Evolutionary conservation across 1,284 basidiomycete genomes (phyloP).

Genomic region (Anthracocystis setariae): DNA sequence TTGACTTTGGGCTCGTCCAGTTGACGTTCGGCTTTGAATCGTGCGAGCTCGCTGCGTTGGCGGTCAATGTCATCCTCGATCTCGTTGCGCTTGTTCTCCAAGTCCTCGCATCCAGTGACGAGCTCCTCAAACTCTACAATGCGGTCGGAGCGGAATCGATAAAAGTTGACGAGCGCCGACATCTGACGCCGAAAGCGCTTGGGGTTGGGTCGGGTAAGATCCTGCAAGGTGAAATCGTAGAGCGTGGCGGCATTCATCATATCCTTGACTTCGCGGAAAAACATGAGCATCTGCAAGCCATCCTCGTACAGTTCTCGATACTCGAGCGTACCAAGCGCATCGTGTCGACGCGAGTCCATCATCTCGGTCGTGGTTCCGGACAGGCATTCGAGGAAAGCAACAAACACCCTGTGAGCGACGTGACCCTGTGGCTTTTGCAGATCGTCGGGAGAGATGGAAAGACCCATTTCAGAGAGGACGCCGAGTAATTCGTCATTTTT

Average conservation of each 20-base stretch:
- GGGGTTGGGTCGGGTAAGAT: slow-evolving; percentile 61
- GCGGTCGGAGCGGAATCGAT: slow-evolving; percentile 61
- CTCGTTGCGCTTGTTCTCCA: slow-evolving; percentile 72
- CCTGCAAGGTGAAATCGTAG: slow-evolving; percentile 62
- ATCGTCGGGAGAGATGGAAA: slow-evolving; percentile 54
- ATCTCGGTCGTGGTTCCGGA: slow-evolving; percentile 56
- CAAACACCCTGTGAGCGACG: slow-evolving; percentile 54
- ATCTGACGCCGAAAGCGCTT: slow-evolving; percentile 65
- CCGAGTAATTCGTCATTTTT: slow-evolving; percentile 58
- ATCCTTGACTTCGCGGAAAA: slow-evolving; percentile 62
- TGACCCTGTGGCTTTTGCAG: slow-evolving; percentile 53
- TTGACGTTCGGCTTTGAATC: slow-evolving; percentile 68
- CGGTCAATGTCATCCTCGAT: slow-evolving; percentile 72
- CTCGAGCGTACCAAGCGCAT: slow-evolving; percentile 41
- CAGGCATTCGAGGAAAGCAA: slow-evolving; percentile 60
- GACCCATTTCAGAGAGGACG: slow-evolving; percentile 57
- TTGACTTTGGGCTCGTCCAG: slow-evolving; percentile 75
- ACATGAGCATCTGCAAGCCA: slow-evolving; percentile 58
- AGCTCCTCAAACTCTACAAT: slow-evolving; percentile 74
- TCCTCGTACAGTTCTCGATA: slow-evolving; percentile 58
- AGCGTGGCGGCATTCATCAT: slow-evolving; percentile 64
- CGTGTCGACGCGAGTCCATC: slow-evolving; percentile 52
- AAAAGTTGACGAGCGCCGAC: slow-evolving; percentile 66
- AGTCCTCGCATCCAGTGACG: slow-evolving; percentile 74
- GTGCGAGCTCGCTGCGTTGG: slow-evolving; percentile 71